phyloP scores from a whole-genome alignment of 768 basidiomycete genomes.

The Cystobasidium onofrii region DNA sequence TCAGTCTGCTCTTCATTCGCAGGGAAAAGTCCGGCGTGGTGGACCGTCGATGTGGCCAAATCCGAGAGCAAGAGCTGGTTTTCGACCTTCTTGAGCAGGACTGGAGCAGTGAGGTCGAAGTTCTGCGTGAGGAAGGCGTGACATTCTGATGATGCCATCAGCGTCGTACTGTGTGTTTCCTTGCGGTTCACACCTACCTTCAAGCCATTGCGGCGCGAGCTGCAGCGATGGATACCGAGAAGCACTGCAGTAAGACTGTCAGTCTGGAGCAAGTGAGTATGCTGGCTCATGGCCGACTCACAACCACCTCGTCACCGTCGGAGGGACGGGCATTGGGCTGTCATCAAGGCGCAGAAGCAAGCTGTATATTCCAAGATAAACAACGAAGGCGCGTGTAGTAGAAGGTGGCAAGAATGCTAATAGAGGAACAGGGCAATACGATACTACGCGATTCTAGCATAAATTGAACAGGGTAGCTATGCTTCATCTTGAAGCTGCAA shows the following conservation, averaged over 20 bases:
- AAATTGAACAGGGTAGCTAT: too few relatives aligned
- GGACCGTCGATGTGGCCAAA: conserved; percentile 13
- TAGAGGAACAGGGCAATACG: not conserved
- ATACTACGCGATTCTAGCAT: too few relatives aligned
- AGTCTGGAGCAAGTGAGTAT: too few relatives aligned
- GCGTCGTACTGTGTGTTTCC: not conserved
- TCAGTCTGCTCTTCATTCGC: not conserved
- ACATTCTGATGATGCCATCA: not conserved
- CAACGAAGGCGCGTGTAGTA: not conserved
- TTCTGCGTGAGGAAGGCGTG: not conserved
- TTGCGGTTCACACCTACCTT: not conserved
- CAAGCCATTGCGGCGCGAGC: conserved; percentile 3
- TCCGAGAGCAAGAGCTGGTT: conserved; percentile 24
- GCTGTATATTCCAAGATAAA: not conserved
- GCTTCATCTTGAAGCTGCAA: too few relatives aligned
- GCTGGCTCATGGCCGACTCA: too few relatives aligned
- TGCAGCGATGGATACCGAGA: not conserved
- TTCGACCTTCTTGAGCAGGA: conserved; percentile 19
- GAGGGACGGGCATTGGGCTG: not conserved
- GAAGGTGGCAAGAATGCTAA: not conserved
- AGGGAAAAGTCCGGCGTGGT: conserved; percentile 3
- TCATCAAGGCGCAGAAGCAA: not conserved
- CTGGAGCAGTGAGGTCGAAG: not conserved
- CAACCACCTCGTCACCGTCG: conserved; percentile 6
- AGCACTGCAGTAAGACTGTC: not conserved